These are phyloP conservation scores for Solanum gandarillasii DNA, from an alignment of 257 asterid genomes.

Conservation along the genomic window DNA sequence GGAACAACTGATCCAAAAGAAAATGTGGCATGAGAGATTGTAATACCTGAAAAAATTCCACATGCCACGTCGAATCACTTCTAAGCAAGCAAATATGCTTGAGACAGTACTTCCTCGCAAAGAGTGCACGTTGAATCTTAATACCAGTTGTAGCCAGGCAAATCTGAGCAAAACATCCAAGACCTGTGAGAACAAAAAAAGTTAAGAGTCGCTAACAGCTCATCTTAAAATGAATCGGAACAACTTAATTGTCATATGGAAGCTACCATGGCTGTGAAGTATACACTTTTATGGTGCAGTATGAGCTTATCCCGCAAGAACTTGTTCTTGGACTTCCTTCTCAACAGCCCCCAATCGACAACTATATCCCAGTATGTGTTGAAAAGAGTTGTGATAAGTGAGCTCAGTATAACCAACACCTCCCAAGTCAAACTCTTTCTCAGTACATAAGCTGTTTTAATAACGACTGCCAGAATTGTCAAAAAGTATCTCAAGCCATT, in stretches of 20 bases:
- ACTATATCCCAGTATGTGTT: constrained; percentile 83
- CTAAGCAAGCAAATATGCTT: constrained; percentile 50
- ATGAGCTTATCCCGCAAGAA: constrained; percentile 60
- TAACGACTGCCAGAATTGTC: constrained; percentile 62
- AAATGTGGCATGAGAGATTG: neutral
- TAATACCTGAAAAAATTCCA: constrained; percentile 90
- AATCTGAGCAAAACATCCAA: constrained; percentile 62
- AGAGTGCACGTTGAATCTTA: constrained; percentile 41
- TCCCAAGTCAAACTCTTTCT: constrained; percentile 42
- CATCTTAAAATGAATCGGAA: neutral
- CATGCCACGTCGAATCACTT: constrained; percentile 75
- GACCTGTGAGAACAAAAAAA: constrained; percentile 27
- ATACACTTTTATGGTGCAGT: constrained; percentile 39
- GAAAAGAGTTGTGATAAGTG: constrained; percentile 38
- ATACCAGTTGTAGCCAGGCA: constrained; percentile 71
- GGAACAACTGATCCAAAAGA: neutral
- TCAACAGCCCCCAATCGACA: constrained; percentile 79
- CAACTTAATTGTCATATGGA: neutral
- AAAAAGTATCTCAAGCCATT: constrained; percentile 65
- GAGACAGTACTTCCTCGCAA: constrained; percentile 41
- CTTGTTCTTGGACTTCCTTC: constrained; percentile 46
- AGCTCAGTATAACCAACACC: constrained; percentile 51
- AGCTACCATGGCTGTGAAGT: constrained; percentile 59
- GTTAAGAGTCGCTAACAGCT: neutral
- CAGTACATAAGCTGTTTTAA: constrained; percentile 59